Evolutionary conservation across 139 green algal genomes (phyloP), one percentile per base, ranked within the genome.

Genomic region (Picocystis salinarum): DNA sequence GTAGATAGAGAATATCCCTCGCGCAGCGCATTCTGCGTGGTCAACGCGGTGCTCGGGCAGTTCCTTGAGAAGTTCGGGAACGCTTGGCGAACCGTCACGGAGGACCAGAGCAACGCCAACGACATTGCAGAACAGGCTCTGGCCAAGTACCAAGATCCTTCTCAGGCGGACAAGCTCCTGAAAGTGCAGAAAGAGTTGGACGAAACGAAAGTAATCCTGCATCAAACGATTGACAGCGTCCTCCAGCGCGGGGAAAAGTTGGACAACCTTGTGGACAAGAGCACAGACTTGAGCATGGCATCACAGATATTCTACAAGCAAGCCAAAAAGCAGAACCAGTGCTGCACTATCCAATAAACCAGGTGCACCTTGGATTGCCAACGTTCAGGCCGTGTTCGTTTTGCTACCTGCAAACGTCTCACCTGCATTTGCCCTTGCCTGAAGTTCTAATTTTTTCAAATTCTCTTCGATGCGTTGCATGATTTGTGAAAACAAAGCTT

Each of bases 181-280:
- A 91, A 88, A 56, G 95, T 99, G 28, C 89, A 97, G 62, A 67
- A 74, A 22, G 89, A 99, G 51, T 50, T 99, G 20, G 85, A 94
- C 55, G 85, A 94, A 50, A 92, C 80, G 2, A 81, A 76, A 34
- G 36, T 42, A 22, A 70, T 91, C 6, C 66, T 94, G 62, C 87
- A 97, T 58, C 76, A 94, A 52, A 99, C 89, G 3, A 99, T 99
- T 42, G 89, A 99, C 57, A 85, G 68, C 46, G 85, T 99, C 50
- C 64, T 99, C 48, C 71, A 77, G 56, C 55, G 89, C 6, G 88
- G 89, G 3, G 89, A 97, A 63, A 95, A 95, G 74, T 61, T 99
- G 28, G 89, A 99, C 47, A 65, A 57, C 10, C 63, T 99, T 28
- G 89, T 99, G 23, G 82, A 92, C 48, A 96, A 94, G 72, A 80